Base-by-base conservation (phyloP, 164 flowering plant species). In the Sedum album region DNA sequence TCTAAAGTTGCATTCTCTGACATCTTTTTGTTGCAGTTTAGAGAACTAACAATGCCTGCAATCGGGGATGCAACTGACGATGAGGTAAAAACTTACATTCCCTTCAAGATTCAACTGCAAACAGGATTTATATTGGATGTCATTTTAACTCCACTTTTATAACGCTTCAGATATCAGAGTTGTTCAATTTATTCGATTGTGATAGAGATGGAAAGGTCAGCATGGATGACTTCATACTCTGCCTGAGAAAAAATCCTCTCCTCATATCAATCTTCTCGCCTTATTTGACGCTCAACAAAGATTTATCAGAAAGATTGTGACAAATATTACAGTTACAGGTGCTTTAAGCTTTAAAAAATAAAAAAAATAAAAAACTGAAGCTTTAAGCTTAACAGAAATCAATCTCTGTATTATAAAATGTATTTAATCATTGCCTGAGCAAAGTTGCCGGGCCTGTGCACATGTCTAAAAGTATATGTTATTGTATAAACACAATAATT, bases 211-310 rank as follows among this genome's bases (percentile, higher is more conserved):
- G 81, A 18, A 79, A 68, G 68, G 48, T 79, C 35, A 76, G 78
- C 77, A 80, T 62, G 71, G 76, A 76, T 42, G 82, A 79, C 31
- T 82, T 82, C 36, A 21, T 64, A 6, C 64, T 72, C 30, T 79
- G 83, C 73, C 70, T 82, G 23, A 75, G 77, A 70, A 74, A 65
- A 73, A 75, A 87, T 35, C 89, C 89, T 7, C 75, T 85, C 65
- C 77, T 82, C 44, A 83, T 85, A 11, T 85, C 86, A 6, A 73
- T 87, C 35, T 85, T 87, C 70, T 74, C 80, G 4, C 84, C 79
- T 3, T 25, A 63, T 68, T 71, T 81, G 67, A 26, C 69, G 36
- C 31, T 26, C 30, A 55, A 55, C 11, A 55, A 25, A 55, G 61
- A 55, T 55, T 6, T 55, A 51, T 26, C 26, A 31, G 61, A 55